Evolutionary conservation across 202 grass and related monocot genomes (phyloP), one percentile per base, ranked within the genome.

Genomic region (Dendrocalamus latiflorus): DNA sequence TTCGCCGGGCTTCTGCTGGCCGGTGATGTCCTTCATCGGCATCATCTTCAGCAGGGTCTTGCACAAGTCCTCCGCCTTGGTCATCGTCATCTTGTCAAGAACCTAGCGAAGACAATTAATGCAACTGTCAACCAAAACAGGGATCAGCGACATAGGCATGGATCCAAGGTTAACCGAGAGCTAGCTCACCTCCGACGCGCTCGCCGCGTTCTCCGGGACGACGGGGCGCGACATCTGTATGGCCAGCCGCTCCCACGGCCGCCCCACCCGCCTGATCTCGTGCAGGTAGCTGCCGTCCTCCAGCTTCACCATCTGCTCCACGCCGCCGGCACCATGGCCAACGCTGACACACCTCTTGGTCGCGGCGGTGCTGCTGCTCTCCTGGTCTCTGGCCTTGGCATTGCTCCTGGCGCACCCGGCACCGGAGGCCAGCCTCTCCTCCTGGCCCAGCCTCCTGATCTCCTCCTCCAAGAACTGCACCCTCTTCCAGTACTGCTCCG

Each of bases 151-250:
- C 16, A 39, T 24, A 36, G 22, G 5, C 5, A 54, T 14, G 12
- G 57, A 57, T 63, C 22, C 50, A 12, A 50, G 24, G 58, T 14
- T 30, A 8, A 8, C 4, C 21, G 15, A 21, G 42, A 70, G 22
- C 6, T 17, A 65, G 16, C 33, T 68, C 78, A 93, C 93, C 91
- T 89, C 86, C 0, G 81, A 54, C 6, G 84, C 88, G 64, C 56
- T 87, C 3, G 44, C 18, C 1, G 91, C 74, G 43, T 93, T 61
- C 69, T 62, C 69, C 17, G 86, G 80, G 25, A 88, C 8, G 65
- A 81, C 70, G 20, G 91, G 84, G 10, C 9, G 43, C 1, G 93
- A 89, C n/a, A 93, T 50, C 62, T 97, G 90, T 74, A 97, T 85
- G 70, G 76, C 61, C 18, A 97, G 75, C 12, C 88, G 56, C 26